Evolutionary conservation across 2,329 filamentous ascomycete species (phyloP), one percentile per base, ranked within the genome.

Genomic region (Juglanconis oblonga): DNA sequence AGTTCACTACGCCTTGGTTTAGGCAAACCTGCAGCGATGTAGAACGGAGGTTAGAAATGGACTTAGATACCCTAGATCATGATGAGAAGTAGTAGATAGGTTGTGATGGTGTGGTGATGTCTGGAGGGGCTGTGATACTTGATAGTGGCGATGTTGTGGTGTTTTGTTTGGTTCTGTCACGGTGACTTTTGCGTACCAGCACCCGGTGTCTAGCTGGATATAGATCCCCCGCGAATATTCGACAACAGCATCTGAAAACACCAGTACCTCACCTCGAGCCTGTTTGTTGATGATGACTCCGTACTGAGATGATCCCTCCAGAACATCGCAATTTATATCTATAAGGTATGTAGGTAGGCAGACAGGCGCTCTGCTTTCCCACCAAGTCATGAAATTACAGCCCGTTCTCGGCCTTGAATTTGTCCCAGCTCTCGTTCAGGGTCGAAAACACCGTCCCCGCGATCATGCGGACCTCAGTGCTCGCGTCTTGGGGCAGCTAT

Each of bases 381-480:
- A 5, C 32, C 24, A 33, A 33, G 36, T 52, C 7, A 53, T 42
- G 66, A 40, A 29, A 59, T 72, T 72, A 88, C 72, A 89, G 76
- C 45, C 83, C 83, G 68, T 90, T 90, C 67, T 89, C 86, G 44
- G 80, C 76, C 74, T 88, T 89, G 71, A 90, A 90, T 71, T 87
- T 88, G 70, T 89, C 87, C 87, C 87, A 89, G 61, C 85, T 86
- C 75, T 90, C 87, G 68, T 90, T 90, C 51, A 90, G 75, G 40
- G 87, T 87, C 59, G 82, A 83, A 70, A 90, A 90, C 7, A 90
- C 86, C 9, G 82, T 77, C 0, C 79, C 86, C 1, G 86, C 86
- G 69, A 89, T 86, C 74, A 90, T 84, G 53, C 79, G 79, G 29
- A 87, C 80, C 73, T 90, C 87, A 0, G 86, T 89, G 57, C 73